Conservation (phyloP, 73 alveolate genomes). For the Symbiodinium natans region DNA sequence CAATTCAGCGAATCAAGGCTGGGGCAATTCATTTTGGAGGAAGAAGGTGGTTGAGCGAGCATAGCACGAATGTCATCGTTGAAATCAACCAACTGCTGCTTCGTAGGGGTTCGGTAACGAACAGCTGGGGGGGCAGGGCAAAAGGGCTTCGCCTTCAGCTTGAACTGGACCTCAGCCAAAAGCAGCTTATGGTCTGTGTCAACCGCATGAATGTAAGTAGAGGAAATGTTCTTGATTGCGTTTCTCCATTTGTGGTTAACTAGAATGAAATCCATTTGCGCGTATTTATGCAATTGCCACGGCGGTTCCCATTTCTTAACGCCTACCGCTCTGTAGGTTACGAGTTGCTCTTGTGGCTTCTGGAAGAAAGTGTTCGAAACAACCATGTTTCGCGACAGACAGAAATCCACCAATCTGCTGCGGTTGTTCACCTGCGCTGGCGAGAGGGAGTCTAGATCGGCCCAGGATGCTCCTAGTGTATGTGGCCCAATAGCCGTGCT, state of each 20-base stretch:
- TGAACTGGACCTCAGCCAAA: not conserved
- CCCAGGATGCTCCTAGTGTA: not conserved
- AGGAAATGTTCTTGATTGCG: not conserved
- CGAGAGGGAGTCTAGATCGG: not conserved
- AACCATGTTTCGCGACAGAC: not conserved
- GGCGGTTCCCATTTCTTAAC: not conserved
- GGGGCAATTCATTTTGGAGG: not conserved
- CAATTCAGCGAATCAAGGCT: no score
- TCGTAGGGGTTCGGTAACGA: not conserved
- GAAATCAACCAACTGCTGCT: not conserved
- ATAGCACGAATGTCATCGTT: not conserved
- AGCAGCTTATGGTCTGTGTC: conserved; percentile 7
- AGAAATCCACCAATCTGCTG: not conserved
- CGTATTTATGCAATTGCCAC: not conserved
- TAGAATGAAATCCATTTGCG: conserved; percentile 2
- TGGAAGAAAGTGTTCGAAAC: not conserved
- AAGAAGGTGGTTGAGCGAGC: not conserved
- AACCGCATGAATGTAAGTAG: not conserved
- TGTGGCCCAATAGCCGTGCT: not conserved
- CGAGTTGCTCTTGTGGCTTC: not conserved
- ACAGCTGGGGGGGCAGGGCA: not conserved
- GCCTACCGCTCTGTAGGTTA: not conserved
- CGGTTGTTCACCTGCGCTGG: not conserved
- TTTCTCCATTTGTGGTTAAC: not conserved
- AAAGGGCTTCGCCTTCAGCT: not conserved